Evolutionary conservation across 805 yeast genomes (phyloP).

Genomic region (Kodamaea jinghongensis): DNA sequence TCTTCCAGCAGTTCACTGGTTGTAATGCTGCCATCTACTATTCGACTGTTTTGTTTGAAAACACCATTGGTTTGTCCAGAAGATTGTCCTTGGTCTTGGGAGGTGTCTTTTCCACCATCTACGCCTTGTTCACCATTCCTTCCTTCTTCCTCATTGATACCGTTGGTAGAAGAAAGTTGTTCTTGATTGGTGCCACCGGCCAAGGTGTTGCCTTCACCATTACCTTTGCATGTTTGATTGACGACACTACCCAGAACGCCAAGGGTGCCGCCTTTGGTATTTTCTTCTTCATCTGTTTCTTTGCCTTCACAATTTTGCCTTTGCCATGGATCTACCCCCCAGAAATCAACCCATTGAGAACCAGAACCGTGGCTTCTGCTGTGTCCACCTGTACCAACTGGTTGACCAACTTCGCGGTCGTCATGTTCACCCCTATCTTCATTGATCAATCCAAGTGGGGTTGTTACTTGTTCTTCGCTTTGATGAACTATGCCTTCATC

Average conservation of each 20-base stretch:
- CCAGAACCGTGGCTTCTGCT: slow-evolving; percentile 45
- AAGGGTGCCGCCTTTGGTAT: slow-evolving; percentile 48
- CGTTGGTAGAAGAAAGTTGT: slow-evolving; percentile 45
- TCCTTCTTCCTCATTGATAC: slow-evolving; percentile 43
- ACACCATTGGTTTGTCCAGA: slow-evolving; percentile 48
- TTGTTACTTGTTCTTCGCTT: slow-evolving; percentile 42
- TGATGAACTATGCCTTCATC: slow-evolving; percentile 34
- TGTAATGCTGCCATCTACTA: slow-evolving; percentile 71
- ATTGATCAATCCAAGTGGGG: slow-evolving; percentile 39
- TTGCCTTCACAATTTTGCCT: slow-evolving; percentile 44
- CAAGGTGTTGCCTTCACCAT: slow-evolving; percentile 41
- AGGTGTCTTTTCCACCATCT: slow-evolving; percentile 61
- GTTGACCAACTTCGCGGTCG: slow-evolving; percentile 44
- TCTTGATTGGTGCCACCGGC: slow-evolving; percentile 42
- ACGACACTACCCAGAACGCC: slow-evolving; percentile 30
- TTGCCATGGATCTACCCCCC: slow-evolving; percentile 49
- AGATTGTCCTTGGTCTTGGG: slow-evolving; percentile 59
- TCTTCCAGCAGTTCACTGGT: slow-evolving; percentile 70
- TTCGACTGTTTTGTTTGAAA: slow-evolving; percentile 54
- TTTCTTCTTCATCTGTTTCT: slow-evolving; percentile 43
- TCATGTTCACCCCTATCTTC: slow-evolving; percentile 46
- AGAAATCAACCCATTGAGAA: slow-evolving; percentile 46
- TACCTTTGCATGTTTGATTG: slow-evolving; percentile 40
- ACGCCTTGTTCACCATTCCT: slow-evolving; percentile 50
- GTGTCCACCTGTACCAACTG: slow-evolving; percentile 46